A percentile compares a stretch with the other conserved stretches of the same genome.
phyloP scores from a whole-genome alignment of 352 stramenopile genomes.

The Thraustotheca clavata region DNA sequence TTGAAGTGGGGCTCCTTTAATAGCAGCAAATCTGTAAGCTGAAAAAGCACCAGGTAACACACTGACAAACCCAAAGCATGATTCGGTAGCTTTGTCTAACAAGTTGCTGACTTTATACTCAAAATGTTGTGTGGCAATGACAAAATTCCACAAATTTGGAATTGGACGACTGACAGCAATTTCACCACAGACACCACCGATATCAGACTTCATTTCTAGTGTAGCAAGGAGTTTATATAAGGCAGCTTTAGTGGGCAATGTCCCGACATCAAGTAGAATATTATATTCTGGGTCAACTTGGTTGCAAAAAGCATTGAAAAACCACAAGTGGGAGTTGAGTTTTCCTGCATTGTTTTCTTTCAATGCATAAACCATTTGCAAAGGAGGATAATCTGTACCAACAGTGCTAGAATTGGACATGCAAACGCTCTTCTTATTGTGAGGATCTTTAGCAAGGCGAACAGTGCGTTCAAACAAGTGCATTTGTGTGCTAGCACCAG shows the following conservation, averaged over 20 bases:
- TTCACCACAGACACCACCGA: slow-evolving; percentile 74
- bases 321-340: slow-evolving; percentile 81
- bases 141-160: slow-evolving; percentile 78
- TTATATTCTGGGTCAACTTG: slow-evolving; percentile 80
- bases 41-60: slow-evolving; percentile 80
- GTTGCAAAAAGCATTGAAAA: slow-evolving; percentile 73
- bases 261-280: slow-evolving; percentile 77
- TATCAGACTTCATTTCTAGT: slow-evolving; percentile 68
- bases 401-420: neutral
- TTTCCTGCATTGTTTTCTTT: slow-evolving; percentile 83
- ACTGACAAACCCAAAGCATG: slow-evolving; percentile 82
- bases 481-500: slow-evolving; percentile 6
- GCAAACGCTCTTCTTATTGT: slow-evolving; percentile 31
- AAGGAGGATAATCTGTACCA: slow-evolving; percentile 51
- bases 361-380: slow-evolving; percentile 69
- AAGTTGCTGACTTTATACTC: slow-evolving; percentile 89
- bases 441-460: slow-evolving; percentile 9
- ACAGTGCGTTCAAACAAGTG: slow-evolving; percentile 21
- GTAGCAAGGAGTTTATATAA: slow-evolving; percentile 71
- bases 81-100: slow-evolving; percentile 79
- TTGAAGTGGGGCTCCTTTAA: slow-evolving; percentile 64
- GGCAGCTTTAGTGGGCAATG: slow-evolving; percentile 65
- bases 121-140: slow-evolving; percentile 80
- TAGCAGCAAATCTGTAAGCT: slow-evolving; percentile 73
- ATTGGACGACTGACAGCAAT: slow-evolving; percentile 74